Evolutionary conservation across 495 filamentous ascomycete genomes (phyloP), one percentile per base, ranked within the genome.

Genomic region (Aspergillus hancockii): DNA sequence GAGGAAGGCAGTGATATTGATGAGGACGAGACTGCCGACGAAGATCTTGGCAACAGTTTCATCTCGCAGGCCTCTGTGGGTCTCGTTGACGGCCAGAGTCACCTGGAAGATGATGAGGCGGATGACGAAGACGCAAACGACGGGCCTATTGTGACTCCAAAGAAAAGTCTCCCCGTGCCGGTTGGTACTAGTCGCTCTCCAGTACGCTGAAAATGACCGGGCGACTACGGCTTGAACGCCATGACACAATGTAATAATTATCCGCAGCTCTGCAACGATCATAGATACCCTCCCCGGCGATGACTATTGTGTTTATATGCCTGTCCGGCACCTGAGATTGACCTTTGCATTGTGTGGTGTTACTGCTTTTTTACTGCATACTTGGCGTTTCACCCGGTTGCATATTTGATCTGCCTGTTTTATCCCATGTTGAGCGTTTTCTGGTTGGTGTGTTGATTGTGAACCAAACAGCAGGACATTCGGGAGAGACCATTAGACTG

Each of bases 1-100:
- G 74, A 69, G 10, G 75, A 76, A 61, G 67, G 63, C 21, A 78
- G 64, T 40, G 78, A 79, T 6, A 78, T 75, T 32, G 78, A 76
- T n/a, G 76, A 74, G 30, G 74, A 79, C 13, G 74, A 70, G 59
- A 25, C 79, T 84, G 18, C 87, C 85, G 41, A 87, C 71, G 13
- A 84, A 88, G 43, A 62, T 13, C 54, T 57, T 49, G 54, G n/a
- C 9, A 43, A 43, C 28, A 57, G 54, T 28, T 57, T 19, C 31
- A 47, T 57, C 30, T 57, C 54, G 25, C 41, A 57, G 43, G 54
- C 8, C 8, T 57, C 54, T 0, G 12, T 57, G 13, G 43, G 49
- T 21, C 18, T 57, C n/a, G 41, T n/a, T 13, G 54, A 56, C 16
- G 43, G 40, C 28, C 41, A 47, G 25, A 49, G 43, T 18, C 38